Conservation (phyloP, 1,284 basidiomycete genomes). For the Tilletiaria anomala region DNA sequence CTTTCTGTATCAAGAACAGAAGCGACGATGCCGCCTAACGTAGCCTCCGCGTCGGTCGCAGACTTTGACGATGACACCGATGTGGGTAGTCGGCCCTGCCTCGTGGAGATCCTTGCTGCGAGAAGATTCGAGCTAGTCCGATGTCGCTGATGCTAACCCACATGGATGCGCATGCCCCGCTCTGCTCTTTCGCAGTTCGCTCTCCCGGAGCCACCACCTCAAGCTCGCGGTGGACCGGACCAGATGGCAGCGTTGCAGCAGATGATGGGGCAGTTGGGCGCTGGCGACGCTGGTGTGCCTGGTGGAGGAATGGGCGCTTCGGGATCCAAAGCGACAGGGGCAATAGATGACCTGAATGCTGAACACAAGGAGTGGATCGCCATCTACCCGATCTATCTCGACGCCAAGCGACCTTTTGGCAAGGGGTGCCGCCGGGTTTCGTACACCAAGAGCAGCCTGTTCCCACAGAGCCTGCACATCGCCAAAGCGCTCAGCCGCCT, state of each 20-base stretch:
- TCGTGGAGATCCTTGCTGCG: background rate
- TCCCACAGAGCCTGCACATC: conserved; percentile 82
- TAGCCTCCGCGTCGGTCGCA: too few species aligned
- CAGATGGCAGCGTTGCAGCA: conserved; percentile 26
- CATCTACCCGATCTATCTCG: conserved; percentile 91
- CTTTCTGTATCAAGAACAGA: too few species aligned
- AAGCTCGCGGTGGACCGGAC: conserved; percentile 8
- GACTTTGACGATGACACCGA: conserved; percentile 39
- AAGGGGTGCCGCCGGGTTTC: conserved; percentile 67
- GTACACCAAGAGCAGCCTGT: conserved; percentile 70
- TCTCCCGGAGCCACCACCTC: conserved; percentile 18
- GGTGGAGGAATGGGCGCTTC: conserved; percentile 3
- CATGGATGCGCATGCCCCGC: background rate
- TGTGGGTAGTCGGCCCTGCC: conserved; percentile 10
- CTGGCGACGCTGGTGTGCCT: conserved; percentile 8
- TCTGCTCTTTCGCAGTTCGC: conserved; percentile 13
- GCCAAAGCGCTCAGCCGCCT: conserved; percentile 65
- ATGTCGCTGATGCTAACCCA: background rate
- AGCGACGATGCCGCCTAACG: too few species aligned
- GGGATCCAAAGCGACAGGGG: background rate
- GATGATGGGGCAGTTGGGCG: conserved; percentile 32
- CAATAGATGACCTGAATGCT: conserved; percentile 3
- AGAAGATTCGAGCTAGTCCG: background rate
- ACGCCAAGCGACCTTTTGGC: conserved; percentile 75
- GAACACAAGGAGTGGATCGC: conserved; percentile 62